Conservation (phyloP, 805 yeast species). For the Nakazawaea molendinolei region DNA sequence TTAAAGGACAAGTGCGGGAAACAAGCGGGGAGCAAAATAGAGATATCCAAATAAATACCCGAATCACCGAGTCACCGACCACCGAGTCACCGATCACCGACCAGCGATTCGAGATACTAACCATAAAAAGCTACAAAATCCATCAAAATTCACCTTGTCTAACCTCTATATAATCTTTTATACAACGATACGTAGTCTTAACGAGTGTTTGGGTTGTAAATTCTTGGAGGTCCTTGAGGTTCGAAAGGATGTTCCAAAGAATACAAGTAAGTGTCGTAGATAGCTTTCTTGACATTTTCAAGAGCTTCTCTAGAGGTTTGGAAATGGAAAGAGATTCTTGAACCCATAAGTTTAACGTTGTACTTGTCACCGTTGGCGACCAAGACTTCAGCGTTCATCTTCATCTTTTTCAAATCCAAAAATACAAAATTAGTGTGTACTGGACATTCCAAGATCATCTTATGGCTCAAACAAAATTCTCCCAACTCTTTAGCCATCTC, state of each 20-base stretch:
- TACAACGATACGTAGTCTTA: too few relatives aligned
- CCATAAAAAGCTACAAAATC: too few relatives aligned
- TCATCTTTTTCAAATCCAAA: conserved; percentile 47
- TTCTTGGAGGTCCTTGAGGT: conserved; percentile 35
- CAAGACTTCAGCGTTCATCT: conserved; percentile 51
- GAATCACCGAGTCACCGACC: too few relatives aligned
- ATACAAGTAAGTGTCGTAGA: conserved; percentile 49
- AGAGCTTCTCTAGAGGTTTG: conserved; percentile 51
- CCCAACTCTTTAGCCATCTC: conserved; percentile 44
- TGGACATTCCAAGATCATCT: conserved; percentile 62
- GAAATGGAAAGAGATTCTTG: conserved; percentile 76
- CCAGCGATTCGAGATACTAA: too few relatives aligned
- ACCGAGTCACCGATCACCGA: too few relatives aligned
- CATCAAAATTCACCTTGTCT: too few relatives aligned
- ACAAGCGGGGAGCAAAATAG: too few relatives aligned
- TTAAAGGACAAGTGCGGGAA: too few relatives aligned
- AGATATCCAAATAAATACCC: too few relatives aligned
- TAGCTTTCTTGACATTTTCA: conserved; percentile 49
- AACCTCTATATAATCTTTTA: too few relatives aligned
- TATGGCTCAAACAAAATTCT: conserved; percentile 42
- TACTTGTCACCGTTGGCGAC: conserved; percentile 49
- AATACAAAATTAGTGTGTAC: conserved; percentile 82
- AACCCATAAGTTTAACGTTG: conserved; percentile 61
- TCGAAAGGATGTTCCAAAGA: conserved; percentile 47
- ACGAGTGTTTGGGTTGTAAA: conserved; percentile 20